Conservation (phyloP, 441 rosid genomes). For the Gossypium lobatum region DNA sequence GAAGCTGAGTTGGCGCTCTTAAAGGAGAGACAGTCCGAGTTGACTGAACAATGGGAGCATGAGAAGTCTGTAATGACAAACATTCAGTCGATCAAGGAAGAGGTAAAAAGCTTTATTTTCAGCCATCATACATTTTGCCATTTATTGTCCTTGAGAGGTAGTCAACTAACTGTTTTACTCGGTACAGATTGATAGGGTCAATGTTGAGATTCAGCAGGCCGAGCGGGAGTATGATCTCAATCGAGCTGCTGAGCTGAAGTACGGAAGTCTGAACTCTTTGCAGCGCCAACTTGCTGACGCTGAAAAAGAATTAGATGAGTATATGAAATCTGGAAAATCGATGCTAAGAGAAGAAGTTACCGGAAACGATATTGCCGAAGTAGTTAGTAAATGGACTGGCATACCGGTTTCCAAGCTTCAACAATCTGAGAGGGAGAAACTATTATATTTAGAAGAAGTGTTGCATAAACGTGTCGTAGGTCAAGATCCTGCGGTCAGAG, state of each 20-base stretch:
- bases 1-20: constrained; percentile 60
- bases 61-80: constrained; percentile 88
- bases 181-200: constrained; percentile 80
- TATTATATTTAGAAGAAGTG: constrained; percentile 75
- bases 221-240: constrained; percentile 95
- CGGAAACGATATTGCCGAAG: constrained; percentile 85
- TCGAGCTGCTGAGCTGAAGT: constrained; percentile 97
- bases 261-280: constrained; percentile 79
- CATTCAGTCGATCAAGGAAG: constrained; percentile 89
- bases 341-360: constrained; percentile 94
- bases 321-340: constrained; percentile 85
- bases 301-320: constrained; percentile 82
- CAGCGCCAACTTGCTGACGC: constrained; percentile 76
- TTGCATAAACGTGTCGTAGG: constrained; percentile 86
- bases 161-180: background rate
- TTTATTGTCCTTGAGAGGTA: background rate
- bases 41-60: constrained; percentile 94
- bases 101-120: constrained; percentile 32
- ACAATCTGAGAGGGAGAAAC: constrained; percentile 86
- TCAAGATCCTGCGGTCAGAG: constrained; percentile 83
- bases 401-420: constrained; percentile 91
- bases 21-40: constrained; percentile 70
- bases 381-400: constrained; percentile 96
- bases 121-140: background rate
- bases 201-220: constrained; percentile 93